These are phyloP conservation scores for Thalia dealbata DNA, from an alignment of 176 grass and related monocot genomes.

Conservation along the genomic window DNA sequence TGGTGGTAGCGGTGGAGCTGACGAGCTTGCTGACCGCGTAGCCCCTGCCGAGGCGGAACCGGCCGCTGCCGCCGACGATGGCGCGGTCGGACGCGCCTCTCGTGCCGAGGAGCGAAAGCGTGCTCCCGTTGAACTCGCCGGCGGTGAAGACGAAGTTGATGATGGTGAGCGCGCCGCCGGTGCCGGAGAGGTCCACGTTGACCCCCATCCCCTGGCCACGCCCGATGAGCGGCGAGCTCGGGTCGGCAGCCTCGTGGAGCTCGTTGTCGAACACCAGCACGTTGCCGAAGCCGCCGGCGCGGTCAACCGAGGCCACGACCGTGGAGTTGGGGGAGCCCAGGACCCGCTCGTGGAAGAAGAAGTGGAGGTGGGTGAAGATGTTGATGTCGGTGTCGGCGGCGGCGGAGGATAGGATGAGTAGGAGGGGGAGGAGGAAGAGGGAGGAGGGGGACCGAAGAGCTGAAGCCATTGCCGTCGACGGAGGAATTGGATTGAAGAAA, in stretches of 20 bases:
- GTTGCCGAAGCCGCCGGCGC: background rate
- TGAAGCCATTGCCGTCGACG: background rate
- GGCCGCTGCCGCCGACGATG: constrained; percentile 16
- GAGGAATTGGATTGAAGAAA: background rate
- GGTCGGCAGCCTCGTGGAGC: background rate
- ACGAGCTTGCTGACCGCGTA: background rate
- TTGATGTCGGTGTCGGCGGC: too few relatives aligned
- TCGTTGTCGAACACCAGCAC: background rate
- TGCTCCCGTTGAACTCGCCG: constrained; percentile 3
- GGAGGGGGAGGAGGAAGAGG: too few relatives aligned
- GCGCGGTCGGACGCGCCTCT: background rate
- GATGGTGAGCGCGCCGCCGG: background rate
- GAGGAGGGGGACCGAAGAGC: background rate
- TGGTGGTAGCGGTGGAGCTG: background rate
- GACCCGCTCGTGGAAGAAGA: too few relatives aligned
- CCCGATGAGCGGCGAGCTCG: background rate
- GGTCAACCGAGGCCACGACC: too few relatives aligned
- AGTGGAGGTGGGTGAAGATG: too few relatives aligned
- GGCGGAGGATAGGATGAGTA: too few relatives aligned
- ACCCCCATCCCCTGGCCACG: background rate
- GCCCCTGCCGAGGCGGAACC: constrained; percentile 11
- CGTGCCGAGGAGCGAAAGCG: background rate
- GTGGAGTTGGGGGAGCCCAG: too few relatives aligned
- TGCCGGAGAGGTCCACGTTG: background rate
- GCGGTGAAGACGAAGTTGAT: background rate